Evolutionary conservation across 495 filamentous ascomycete genomes (phyloP).

Genomic region (Antarctomyces pellizariae): DNA sequence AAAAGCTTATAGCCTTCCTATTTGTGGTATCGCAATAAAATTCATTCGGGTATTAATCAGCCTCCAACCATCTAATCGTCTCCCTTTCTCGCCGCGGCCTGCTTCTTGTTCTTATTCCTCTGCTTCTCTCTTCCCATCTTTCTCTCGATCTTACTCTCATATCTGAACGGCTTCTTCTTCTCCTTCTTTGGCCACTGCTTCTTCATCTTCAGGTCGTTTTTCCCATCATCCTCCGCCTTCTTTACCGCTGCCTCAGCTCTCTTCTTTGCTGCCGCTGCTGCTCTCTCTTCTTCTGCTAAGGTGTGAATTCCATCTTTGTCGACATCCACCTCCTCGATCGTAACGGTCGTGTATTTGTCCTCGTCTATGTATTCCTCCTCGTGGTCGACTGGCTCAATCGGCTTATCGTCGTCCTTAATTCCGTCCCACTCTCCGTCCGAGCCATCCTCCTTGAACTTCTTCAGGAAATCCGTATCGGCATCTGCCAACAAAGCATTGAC

Average conservation of each 20-base stretch:
- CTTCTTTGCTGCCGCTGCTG: constrained; percentile 14
- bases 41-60: not conserved
- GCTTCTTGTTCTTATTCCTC: constrained; percentile 29
- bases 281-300: constrained; percentile 22
- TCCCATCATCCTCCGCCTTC: constrained; percentile 13
- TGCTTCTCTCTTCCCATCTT: constrained; percentile 42
- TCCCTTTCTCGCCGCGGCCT: constrained; percentile 13
- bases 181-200: constrained; percentile 38
- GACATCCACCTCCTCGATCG: constrained; percentile 71
- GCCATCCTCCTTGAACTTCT: constrained; percentile 8
- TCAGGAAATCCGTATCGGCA: constrained; percentile 21
- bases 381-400: constrained; percentile 31
- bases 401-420: constrained; percentile 27
- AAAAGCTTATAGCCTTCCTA: too few species aligned
- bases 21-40: too few species aligned
- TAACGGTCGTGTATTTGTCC: constrained; percentile 83
- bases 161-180: constrained; percentile 79
- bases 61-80: too few species aligned
- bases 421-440: constrained; percentile 36
- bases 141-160: constrained; percentile 63
- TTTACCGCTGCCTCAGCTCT: constrained; percentile 12
- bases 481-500: constrained; percentile 39
- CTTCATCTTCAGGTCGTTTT: constrained; percentile 15
- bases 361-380: constrained; percentile 95
- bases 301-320: constrained; percentile 44